phyloP scores from a whole-genome alignment of 441 rosid species.

The Jatropha multifida region DNA sequence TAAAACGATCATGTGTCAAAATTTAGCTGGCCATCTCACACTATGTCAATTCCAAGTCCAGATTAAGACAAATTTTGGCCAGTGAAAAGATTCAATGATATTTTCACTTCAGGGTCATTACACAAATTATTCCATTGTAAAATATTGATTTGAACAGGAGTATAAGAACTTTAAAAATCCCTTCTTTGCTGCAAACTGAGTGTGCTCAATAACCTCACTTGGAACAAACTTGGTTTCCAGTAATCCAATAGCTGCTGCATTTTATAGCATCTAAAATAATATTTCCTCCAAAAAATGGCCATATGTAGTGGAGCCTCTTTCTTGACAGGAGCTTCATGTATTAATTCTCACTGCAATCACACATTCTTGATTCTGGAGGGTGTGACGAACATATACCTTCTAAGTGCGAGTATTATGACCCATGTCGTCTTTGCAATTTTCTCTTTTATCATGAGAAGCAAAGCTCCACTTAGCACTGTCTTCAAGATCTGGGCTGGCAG shows the following conservation, averaged over 20 bases:
- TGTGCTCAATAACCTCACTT: too few species aligned
- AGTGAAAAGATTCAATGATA: too few species aligned
- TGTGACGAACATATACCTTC: constrained; percentile 38
- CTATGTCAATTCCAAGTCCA: too few species aligned
- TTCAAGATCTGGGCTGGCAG: constrained; percentile 80
- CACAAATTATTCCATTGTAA: not conserved
- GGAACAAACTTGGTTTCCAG: constrained; percentile 5
- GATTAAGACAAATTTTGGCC: too few species aligned
- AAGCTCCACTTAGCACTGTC: constrained; percentile 82
- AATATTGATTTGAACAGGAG: not conserved
- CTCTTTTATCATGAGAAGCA: constrained; percentile 90
- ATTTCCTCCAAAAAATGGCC: not conserved
- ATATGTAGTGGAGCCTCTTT: constrained; percentile 6
- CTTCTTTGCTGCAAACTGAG: not conserved
- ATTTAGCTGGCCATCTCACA: not conserved
- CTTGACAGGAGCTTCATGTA: constrained; percentile 7
- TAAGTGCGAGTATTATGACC: constrained; percentile 68
- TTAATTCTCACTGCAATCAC: constrained; percentile 12
- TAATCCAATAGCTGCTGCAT: not conserved
- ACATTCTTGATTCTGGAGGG: constrained; percentile 37
- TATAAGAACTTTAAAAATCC: not conserved
- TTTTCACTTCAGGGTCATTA: not conserved
- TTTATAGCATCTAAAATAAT: constrained; percentile 11
- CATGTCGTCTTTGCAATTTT: constrained; percentile 76
- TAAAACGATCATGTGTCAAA: not conserved